Evolutionary conservation across 1,284 basidiomycete species (phyloP), one percentile per base, ranked within the genome.

Genomic region (Tilletiaria anomala): DNA sequence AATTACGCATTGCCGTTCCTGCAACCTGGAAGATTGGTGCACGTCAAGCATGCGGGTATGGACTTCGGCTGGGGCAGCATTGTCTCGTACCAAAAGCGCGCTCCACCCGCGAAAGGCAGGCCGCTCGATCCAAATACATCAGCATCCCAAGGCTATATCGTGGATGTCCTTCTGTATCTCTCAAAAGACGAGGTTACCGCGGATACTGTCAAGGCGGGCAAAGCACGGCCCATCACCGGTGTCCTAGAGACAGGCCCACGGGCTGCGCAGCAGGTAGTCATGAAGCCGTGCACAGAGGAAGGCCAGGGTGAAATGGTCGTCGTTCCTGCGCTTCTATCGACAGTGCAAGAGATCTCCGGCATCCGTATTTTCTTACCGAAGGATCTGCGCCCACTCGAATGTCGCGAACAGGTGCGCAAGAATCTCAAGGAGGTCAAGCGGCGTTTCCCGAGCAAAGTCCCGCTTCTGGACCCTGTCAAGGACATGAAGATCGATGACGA

Each of bases 41-140:
- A 82, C 58, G 76, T 99, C 54, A 82, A 82, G 58, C 76, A 93
- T 61, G 78, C 81, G 44, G 80, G 82, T 40, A 71, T 82, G 19
- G 84, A 97, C 69, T 97, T 93, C 69, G 91, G 89, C 5, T 97
- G 93, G 93, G 88, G 88, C 37, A 77, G 84, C 23, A 78, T 96
- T 32, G 77, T 94, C 54, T 88, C 85, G 59, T 96, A 82, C 65
- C 81, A 86, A 66, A 94, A 93, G 70, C 77, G 85, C 2, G 76
- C 37, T 73, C 80, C 38, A 37, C 38, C 55, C 38, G 26, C 26
- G 10, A 40, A 61, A 39, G 52, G 58, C 19, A 37, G 45, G 31
- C 43, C 47, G 8, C 39, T 47, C 18, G 45, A 51, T 11, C 10
- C 40, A 43, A 17, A 43, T 47, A 8, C 38, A 42, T 42, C 66